Conservation (phyloP, 345 rosid genomes). For the Mangifera indica region DNA sequence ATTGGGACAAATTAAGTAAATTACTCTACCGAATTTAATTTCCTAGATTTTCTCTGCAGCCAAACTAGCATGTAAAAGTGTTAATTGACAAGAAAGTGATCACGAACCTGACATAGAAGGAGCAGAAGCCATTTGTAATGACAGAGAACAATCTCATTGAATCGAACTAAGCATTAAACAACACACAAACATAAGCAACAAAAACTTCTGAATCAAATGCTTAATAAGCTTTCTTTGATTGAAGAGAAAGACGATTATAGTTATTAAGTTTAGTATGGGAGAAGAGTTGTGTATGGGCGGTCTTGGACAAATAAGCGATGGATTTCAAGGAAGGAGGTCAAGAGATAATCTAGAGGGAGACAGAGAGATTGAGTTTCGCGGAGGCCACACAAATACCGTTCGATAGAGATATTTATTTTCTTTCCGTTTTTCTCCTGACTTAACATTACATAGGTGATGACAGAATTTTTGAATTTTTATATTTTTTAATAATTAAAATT, state of each 20-base stretch:
- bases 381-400: constrained; percentile 59
- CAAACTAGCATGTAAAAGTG: constrained; percentile 8
- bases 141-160: constrained; percentile 47
- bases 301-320: constrained; percentile 36
- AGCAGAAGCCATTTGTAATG: constrained; percentile 76
- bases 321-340: constrained; percentile 35
- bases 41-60: constrained; percentile 18
- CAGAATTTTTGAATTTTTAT: background rate
- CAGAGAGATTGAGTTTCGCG: constrained; percentile 32
- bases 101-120: constrained; percentile 71
- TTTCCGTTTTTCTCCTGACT: background rate
- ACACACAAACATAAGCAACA: constrained; percentile 7
- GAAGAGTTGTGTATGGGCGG: constrained; percentile 21
- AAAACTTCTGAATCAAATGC: background rate
- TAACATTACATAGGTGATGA: background rate
- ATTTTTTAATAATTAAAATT: background rate
- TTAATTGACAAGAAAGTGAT: background rate
- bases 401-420: constrained; percentile 33
- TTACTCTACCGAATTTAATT: background rate
- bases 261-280: constrained; percentile 8
- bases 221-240: background rate
- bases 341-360: constrained; percentile 68
- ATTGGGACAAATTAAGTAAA: background rate
- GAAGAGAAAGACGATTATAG: background rate
- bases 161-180: constrained; percentile 41